These are phyloP conservation scores for Forsythia viridissima DNA, from an alignment of 257 asterid species.

Conservation along the genomic window DNA sequence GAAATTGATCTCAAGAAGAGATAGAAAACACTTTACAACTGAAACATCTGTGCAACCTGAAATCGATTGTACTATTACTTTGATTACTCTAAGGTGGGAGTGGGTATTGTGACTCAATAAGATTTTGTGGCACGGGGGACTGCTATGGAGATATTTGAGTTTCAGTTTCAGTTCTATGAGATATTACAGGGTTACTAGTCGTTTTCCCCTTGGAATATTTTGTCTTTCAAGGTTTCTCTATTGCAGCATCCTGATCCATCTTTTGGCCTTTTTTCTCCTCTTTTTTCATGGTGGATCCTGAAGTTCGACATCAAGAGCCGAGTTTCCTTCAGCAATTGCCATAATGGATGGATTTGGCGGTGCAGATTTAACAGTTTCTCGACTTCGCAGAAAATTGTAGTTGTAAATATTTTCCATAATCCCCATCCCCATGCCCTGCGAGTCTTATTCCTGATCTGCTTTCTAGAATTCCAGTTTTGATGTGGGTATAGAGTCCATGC, in stretches of 20 bases:
- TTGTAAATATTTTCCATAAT: constrained; percentile 19
- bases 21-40: neutral
- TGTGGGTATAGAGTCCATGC: neutral
- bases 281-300: constrained; percentile 17
- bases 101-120: neutral
- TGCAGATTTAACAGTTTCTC: constrained; percentile 63
- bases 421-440: neutral
- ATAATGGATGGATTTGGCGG: constrained; percentile 92
- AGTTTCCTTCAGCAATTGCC: constrained; percentile 64
- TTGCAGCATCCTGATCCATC: neutral
- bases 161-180: no score
- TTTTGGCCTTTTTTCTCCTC: neutral
- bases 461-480: neutral
- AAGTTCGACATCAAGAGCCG: constrained; percentile 84
- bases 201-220: no score
- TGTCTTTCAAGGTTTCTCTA: neutral
- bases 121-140: neutral
- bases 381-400: constrained; percentile 44
- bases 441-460: neutral
- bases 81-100: neutral
- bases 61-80: neutral
- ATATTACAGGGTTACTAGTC: no score
- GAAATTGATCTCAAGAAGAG: neutral
- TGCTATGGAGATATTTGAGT: no score
- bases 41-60: neutral